phyloP scores from a whole-genome alignment of 2,329 filamentous ascomycete genomes.

The Aspergillus piperis region DNA sequence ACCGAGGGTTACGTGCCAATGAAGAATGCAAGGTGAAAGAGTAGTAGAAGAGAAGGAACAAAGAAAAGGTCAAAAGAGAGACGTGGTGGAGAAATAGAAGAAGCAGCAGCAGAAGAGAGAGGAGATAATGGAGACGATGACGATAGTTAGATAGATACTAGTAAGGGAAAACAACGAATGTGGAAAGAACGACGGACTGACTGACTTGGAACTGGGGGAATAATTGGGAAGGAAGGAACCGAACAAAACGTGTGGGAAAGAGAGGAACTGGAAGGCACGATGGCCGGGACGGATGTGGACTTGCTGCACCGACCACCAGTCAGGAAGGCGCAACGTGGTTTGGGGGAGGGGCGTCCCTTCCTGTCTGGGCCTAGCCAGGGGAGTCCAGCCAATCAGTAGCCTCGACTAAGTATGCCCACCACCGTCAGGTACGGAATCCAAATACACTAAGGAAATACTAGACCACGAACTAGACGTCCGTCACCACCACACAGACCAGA shows the following conservation, averaged over 20 bases:
- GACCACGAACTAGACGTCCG: background rate
- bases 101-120: background rate
- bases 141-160: too few species aligned
- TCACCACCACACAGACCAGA: background rate
- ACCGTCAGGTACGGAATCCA: background rate
- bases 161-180: too few species aligned
- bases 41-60: slow-evolving; percentile 1
- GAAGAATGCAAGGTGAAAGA: background rate
- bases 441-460: background rate
- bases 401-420: background rate
- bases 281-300: background rate
- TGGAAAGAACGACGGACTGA: too few species aligned
- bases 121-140: background rate
- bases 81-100: background rate
- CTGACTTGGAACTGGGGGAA: too few species aligned
- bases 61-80: slow-evolving; percentile 9
- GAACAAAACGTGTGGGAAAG: too few species aligned
- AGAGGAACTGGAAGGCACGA: too few species aligned
- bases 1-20: background rate
- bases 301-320: background rate
- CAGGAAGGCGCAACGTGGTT: slow-evolving; percentile 11
- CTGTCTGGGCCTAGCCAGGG: slow-evolving; percentile 20
- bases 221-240: too few species aligned
- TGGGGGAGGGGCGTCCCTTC: slow-evolving; percentile 4
- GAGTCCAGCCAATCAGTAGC: background rate